Evolutionary conservation across 441 rosid species (phyloP), one percentile per base, ranked within the genome.

Genomic region (Erodium texanum): DNA sequence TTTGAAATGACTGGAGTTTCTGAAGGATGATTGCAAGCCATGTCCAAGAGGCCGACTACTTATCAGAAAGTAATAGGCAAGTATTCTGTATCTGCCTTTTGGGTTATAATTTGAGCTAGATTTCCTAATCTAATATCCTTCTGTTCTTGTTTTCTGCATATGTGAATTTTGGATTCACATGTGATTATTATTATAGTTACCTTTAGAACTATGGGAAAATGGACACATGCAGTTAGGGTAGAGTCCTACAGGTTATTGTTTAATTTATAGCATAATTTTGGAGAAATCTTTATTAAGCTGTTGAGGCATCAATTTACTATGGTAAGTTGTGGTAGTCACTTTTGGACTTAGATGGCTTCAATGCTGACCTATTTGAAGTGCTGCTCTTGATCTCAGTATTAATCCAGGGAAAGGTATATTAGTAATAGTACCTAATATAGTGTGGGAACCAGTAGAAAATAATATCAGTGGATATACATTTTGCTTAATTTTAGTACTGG

Each of bases 31-130:
- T 72, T 75, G 61, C 83, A 63, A 74, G 79, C 77, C 59, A 29
- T 74, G 66, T 72, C 71, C 65, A 14, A 66, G 82, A 71, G 69
- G 80, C 73, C 48, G 77, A 52, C 78, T 27, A 24, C 80, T 68
- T 75, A 76, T 66, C 71, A 18, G 52, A 52, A 62, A 71, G 62
- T 72, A 24, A 74, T 84, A 84, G 85, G 86, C 90, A 86, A 79
- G 90, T 84, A 80, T 73, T 82, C 82, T 84, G 77, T 74, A 77
- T 78, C 69, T 81, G 75, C 68, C 75, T 61, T 64, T 67, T 71
- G 73, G 77, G 76, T 68, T 68, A 45, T 38, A 63, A 74, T 71
- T 61, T 34, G n/a, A 62, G 63, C 56, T 48, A 69, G 45, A 12
- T 24, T 59, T 69, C 70, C 52, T 41, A 63, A 32, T 41, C 38